Conservation (phyloP, 1,284 basidiomycete genomes). For the Sanghuangporus sanghuang region DNA sequence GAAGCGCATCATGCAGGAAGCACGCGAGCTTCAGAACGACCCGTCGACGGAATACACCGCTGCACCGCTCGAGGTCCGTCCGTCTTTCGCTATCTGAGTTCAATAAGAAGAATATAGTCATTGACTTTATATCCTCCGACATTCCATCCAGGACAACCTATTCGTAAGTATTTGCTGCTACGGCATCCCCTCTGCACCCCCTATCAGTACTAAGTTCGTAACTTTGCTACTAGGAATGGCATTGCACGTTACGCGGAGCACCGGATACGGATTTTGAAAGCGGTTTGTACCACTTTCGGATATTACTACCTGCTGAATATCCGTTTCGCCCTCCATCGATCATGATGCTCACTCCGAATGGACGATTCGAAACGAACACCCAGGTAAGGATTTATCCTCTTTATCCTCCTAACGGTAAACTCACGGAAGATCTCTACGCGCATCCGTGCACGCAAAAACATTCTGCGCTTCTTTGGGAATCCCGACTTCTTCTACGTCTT, state of each 20-base stretch:
- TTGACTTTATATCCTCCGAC: conserved; percentile 1
- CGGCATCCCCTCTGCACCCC: background rate
- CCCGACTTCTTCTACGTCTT: conserved; percentile 11
- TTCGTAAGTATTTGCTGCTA: conserved; percentile 48
- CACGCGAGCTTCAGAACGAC: conserved; percentile 80
- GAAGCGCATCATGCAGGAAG: conserved; percentile 96
- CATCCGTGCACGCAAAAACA: background rate
- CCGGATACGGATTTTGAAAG: conserved; percentile 86
- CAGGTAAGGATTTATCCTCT: conserved; percentile 56
- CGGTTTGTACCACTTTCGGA: conserved; percentile 88
- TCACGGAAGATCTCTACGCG: background rate
- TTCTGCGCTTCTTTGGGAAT: background rate
- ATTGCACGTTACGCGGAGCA: conserved; percentile 91
- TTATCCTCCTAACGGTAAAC: background rate
- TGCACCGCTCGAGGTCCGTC: conserved; percentile 75
- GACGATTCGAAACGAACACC: conserved; percentile 91
- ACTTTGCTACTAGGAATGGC: conserved; percentile 76
- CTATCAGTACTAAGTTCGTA: background rate
- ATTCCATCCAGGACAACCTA: conserved; percentile 60
- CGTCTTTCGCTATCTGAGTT: background rate
- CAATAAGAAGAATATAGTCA: background rate
- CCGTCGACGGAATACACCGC: conserved; percentile 81
- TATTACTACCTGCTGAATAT: conserved; percentile 88
- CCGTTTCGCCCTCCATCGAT: conserved; percentile 93
- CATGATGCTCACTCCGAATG: conserved; percentile 93